Evolutionary conservation across 1,139 yeast genomes (phyloP).

Genomic region (Pichia sp.): DNA sequence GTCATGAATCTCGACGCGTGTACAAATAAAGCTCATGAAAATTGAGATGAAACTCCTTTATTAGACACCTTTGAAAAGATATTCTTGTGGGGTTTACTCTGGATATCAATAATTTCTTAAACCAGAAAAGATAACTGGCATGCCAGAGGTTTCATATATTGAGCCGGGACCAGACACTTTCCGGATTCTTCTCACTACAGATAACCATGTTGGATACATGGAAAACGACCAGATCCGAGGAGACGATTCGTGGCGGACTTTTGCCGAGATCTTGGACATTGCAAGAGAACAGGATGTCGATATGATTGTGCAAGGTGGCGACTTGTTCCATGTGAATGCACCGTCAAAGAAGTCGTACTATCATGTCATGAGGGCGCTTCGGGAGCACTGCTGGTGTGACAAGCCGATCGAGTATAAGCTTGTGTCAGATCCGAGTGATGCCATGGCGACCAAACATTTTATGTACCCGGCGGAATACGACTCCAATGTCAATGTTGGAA

Average conservation of each 20-base stretch:
- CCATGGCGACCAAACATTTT: conserved; percentile 43
- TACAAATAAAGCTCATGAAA: neutral
- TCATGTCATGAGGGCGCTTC: conserved; percentile 71
- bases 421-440: conserved; percentile 69
- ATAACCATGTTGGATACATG: conserved; percentile 91
- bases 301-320: conserved; percentile 90
- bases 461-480: conserved; percentile 83
- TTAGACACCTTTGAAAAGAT: no score
- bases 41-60: neutral
- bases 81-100: no score
- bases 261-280: conserved; percentile 71
- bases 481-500: conserved; percentile 78
- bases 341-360: conserved; percentile 84
- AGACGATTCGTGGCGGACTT: conserved; percentile 83
- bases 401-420: conserved; percentile 83
- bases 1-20: neutral
- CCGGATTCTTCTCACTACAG: conserved; percentile 79
- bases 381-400: conserved; percentile 77
- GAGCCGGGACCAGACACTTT: conserved; percentile 56
- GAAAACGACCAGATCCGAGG: conserved; percentile 90
- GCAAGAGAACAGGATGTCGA: conserved; percentile 79
- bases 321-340: conserved; percentile 82
- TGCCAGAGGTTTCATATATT: conserved; percentile 40
- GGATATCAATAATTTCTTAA: no score
- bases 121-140: neutral